Base-by-base conservation (phyloP, 2,329 filamentous ascomycete species). In the Ophiostoma australiae region DNA sequence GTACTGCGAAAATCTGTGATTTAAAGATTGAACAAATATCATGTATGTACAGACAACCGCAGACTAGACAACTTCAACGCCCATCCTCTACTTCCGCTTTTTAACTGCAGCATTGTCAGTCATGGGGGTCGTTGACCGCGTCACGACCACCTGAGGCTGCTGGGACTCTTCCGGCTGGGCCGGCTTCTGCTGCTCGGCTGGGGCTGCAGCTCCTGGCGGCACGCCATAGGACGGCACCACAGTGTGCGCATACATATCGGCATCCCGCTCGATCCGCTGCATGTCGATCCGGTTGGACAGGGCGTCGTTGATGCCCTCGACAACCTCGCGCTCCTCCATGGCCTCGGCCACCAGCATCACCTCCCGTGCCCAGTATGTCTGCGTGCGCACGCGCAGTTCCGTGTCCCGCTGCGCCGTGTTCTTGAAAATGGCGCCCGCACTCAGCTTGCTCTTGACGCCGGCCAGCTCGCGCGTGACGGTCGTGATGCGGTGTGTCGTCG, bases 361-460 rank as follows among this genome's bases (percentile, higher is more conserved):
- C 81, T 97, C 92, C 65, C 90, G 89, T 11, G 84, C 82, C 94
- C 94, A 98, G 80, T 97, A 97, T 20, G 83, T 85, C 75, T 90
- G 86, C 68, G 86, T 85, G 72, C 86, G 85, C 2, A 80, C 83
- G 72, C 93, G 87, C 78, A 97, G 81, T 63, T 85, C 86, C 73
- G 87, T 84, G 80, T 97, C 92, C 70, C 94, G 83, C 71, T 90
- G 83, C 20, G 91, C 86, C 2, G 92, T 92, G 81, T 97, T 97
- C 78, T 90, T 87, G 66, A 97, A 82, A 71, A 97, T 88, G 8
- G 88, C 91, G 52, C 91, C 81, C 0, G 91, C 91, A 75, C 86
- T 89, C 72, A 97, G 79, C 78, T 90, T 93, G 70, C 87, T 85
- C 77, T 89, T 86, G 15, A 87, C 83, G 5, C 80, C 80, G 63